Base-by-base conservation (phyloP, 257 asterid species). In the Solanum ossicruentum region DNA sequence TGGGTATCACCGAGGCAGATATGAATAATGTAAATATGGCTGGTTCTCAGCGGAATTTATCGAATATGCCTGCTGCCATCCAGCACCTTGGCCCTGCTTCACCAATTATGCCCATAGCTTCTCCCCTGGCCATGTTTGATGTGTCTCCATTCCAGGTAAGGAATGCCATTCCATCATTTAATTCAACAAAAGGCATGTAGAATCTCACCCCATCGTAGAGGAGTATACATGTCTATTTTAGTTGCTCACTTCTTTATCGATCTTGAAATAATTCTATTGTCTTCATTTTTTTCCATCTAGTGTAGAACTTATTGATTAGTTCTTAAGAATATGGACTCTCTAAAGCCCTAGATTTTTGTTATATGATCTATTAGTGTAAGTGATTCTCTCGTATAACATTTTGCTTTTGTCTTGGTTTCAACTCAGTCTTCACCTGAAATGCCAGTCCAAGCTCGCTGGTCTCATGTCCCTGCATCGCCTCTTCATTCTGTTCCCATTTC, bases 61-160 rank as follows among this genome's bases (percentile, higher is more conserved):
- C 97, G 17, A 92, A 88, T 85, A 90, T 92, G 89, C 80, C 92
- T 18, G 84, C 95, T 82, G 90, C 96, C 11, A 75, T 92, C 54
- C 97, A 93, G 88, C 98, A 93, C 89, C 95, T 95, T 83, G 93
- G 98, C 85, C 97, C 98, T 17, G 95, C 98, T 18, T 94, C 99
- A 45, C 94, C 98, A 7, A 92, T 97, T 78, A 71, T 95, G 92
- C 98, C 98, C 83, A 88, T 95, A 89, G 91, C 94, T 45, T 90
- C 98, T 39, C 94, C 97, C 47, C 60, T 96, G 92, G 93, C 98
- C 85, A 88, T 94, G 95, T 95, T 92, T 88, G 98, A 97, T 89
- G 93, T 88, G 32, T 92, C 99, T 82, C 94, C 96, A 7, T 95
- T 97, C 85, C 98, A 94, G 98, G 99, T 97, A 91, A 88, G 83